Evolutionary conservation across 441 rosid species (phyloP), one percentile per base, ranked within the genome.

Genomic region (Isatis lusitanica): DNA sequence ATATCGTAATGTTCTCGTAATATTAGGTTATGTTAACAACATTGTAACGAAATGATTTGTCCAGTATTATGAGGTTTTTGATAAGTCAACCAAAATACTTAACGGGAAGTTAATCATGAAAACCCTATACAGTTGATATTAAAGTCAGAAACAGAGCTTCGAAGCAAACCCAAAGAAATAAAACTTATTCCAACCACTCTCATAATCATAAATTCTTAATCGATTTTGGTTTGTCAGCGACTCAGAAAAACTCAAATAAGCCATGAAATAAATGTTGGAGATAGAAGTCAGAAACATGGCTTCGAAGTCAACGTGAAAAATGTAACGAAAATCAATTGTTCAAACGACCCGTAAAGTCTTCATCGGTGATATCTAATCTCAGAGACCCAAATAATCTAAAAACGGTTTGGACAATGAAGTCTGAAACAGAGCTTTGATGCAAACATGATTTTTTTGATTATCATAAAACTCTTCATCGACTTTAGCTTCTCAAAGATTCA

Each of bases 401-500:
- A 67, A 30, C 3, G 2, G 7, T 5, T 26, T 43, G 2, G 43
- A 53, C 9, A 12, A 5, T 56, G 2, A 48, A 24, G n/a, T 52
- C 9, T 52, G 48, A 55, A 72, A 53, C 63, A 53, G 46, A 63
- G 28, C 28, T 53, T 31, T 0, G 15, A 63, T 18, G 51, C 58
- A 72, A 72, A 72, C 47, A 33, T 44, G 53, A 71, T 17, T 9
- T 9, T 3, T 7, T 24, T 28, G 4, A n/a, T 62, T 71, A 30
- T 62, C 44, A 52, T 16, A 60, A 48, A 61, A 39, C 42, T 21
- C 2, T 26, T 28, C 56, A 11, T 36, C 58, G 21, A 26, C 7
- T 65, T 53, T 36, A 2, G 18, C 57, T 51, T 42, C 69, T 43
- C 63, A 74, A 68, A 42, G 10, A 50, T 50, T 59, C 42, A 77